phyloP scores from a whole-genome alignment of 1,139 yeast genomes.

The Protomyces macrosporus region DNA sequence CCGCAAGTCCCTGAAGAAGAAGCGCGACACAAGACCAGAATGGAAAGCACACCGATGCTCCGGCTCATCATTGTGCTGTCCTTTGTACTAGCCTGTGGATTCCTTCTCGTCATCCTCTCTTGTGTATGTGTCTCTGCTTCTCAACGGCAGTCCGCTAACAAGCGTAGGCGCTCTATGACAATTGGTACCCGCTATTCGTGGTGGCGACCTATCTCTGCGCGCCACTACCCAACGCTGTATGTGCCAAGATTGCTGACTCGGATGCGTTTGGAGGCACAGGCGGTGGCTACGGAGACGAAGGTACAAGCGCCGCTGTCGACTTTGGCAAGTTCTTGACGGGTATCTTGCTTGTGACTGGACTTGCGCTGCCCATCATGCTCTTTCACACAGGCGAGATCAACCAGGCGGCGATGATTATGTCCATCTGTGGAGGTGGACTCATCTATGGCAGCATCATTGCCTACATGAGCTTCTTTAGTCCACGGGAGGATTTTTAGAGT shows the following conservation, averaged over 20 bases:
- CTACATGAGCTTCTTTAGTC: conserved; percentile 57
- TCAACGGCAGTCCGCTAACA: neutral
- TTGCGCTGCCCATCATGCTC: conserved; percentile 61
- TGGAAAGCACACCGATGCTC: conserved; percentile 2
- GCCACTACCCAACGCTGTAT: conserved; percentile 61
- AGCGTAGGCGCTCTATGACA: conserved; percentile 57
- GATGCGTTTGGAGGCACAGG: conserved; percentile 42
- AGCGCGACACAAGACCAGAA: neutral
- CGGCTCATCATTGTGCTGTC: conserved; percentile 59
- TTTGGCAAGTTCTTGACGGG: conserved; percentile 66
- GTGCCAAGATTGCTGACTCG: conserved; percentile 41
- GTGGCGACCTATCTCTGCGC: conserved; percentile 52
- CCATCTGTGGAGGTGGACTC: conserved; percentile 62
- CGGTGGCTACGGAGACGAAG: conserved; percentile 41
- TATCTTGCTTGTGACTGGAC: conserved; percentile 58
- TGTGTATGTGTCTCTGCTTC: conserved; percentile 34
- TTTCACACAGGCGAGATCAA: conserved; percentile 61
- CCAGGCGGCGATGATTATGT: conserved; percentile 55
- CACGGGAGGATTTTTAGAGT: conserved; percentile 22
- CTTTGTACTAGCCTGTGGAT: conserved; percentile 69
- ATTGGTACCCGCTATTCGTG: conserved; percentile 69
- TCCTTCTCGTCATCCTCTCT: conserved; percentile 68
- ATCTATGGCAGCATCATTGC: conserved; percentile 70
- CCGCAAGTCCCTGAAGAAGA: too few species aligned
- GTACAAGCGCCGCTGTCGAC: conserved; percentile 46